phyloP scores from a whole-genome alignment of 1,284 basidiomycete genomes.

The Inonotus hispidus region DNA sequence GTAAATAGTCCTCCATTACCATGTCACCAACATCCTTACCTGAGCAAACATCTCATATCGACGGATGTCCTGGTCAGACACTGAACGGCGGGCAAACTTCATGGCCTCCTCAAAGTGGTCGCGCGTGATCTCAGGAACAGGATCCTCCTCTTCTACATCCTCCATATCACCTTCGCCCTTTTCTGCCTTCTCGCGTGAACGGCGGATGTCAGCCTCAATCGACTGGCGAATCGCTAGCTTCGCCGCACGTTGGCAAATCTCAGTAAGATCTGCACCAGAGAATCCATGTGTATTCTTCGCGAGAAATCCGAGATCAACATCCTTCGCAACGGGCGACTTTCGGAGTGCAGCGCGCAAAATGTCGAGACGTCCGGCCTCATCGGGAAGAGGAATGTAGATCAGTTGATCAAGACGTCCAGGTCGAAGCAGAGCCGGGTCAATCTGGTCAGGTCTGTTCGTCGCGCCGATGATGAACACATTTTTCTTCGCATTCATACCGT shows the following conservation, averaged over 20 bases:
- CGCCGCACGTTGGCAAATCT: conserved; percentile 97
- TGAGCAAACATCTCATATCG: conserved; percentile 90
- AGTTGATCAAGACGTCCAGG: conserved; percentile 97
- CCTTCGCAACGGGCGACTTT: conserved; percentile 86
- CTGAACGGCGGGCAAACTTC: conserved; percentile 88
- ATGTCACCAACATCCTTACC: conserved; percentile 33
- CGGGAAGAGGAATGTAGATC: conserved; percentile 91
- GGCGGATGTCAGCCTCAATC: conserved; percentile 90
- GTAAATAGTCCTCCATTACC: conserved; percentile 11
- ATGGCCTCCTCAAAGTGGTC: conserved; percentile 98
- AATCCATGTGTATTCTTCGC: conserved; percentile 95
- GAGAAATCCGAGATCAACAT: conserved; percentile 85
- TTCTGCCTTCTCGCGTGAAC: conserved; percentile 76
- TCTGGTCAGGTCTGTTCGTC: conserved; percentile 99
- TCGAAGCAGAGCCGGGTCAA: conserved; percentile 94
- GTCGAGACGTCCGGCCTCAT: conserved; percentile 86
- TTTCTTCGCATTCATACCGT: conserved; percentile 99
- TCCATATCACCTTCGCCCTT: conserved; percentile 67
- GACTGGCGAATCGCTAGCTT: conserved; percentile 95
- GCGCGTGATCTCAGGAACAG: conserved; percentile 93
- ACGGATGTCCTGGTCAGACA: conserved; percentile 92
- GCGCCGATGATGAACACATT: conserved; percentile 99
- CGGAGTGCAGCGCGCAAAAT: conserved; percentile 91
- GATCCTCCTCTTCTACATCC: conserved; percentile 80
- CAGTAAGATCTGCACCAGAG: conserved; percentile 98